Base-by-base conservation (phyloP, 176 grass and related monocot species). In the Guadua angustifolia region DNA sequence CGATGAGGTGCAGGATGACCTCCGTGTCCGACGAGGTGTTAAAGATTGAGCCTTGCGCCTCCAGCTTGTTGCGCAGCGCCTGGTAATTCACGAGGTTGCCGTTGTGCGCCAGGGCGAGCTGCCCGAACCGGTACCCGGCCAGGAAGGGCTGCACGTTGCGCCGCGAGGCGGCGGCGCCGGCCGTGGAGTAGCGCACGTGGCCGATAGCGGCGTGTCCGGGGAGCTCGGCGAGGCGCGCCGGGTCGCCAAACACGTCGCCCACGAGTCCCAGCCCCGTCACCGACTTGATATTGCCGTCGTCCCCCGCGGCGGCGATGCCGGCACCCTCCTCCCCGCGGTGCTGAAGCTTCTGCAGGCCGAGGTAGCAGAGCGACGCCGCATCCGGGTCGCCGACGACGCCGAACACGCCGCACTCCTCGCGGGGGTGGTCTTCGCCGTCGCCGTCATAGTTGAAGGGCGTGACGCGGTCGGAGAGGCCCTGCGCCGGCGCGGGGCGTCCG, bases 1-100 rank as follows among this genome's bases (percentile, higher is more conserved):
- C 93, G 86, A 99, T 99, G 72, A 99, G 93, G 78, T 99, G 96
- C 66, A 91, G 88, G 84, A 99, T 92, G 21, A 99, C 93, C 96
- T 99, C 96, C 11, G 96, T 99, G 87, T 99, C 93, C 17, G 96
- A 99, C 26, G 91, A 84, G 53, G 94, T 92, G 73, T 92, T 99
- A 42, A 99, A 99, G 79, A 99, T 99, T 33, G 96, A 99, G 5
- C 96, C 93, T 12, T 87, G 85, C 17, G 84, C 85, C 89, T 99
- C 93, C 8, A 99, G 91, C 50, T 61, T 78, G 77, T 72, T 72
- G 19, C 88, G 91, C 64, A 99, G 91, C 39, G 82, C 60, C 6
- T 51, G 66, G 87, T 99, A 91, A 78, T 99, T 95, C 1, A 95
- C 91, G 57, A 95, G 88, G 79, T 95, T 99, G 8, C 93, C 89